Evolutionary conservation across 2,329 filamentous ascomycete species (phyloP).

Genomic region (Diplodia mutila): DNA sequence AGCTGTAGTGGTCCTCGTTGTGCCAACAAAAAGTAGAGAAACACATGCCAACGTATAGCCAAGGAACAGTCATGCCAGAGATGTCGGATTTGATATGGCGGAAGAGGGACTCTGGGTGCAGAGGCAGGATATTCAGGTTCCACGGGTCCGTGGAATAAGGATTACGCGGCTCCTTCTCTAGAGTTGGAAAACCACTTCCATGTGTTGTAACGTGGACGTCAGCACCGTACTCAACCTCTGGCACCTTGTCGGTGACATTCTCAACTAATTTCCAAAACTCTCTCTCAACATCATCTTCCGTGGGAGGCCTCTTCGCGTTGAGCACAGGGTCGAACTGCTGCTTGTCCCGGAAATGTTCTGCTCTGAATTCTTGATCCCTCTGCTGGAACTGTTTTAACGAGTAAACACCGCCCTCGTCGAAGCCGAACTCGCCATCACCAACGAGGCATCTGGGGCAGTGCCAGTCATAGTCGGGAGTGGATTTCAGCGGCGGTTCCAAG

Average conservation of each 20-base stretch:
- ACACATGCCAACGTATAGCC: slow-evolving; percentile 99
- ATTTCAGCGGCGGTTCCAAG: slow-evolving; percentile 80
- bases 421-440: slow-evolving; percentile 94
- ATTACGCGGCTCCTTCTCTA: slow-evolving; percentile 86
- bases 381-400: slow-evolving; percentile 95
- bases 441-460: slow-evolving; percentile 94
- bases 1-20: slow-evolving; percentile 97
- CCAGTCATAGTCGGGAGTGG: slow-evolving; percentile 85
- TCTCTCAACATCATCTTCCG: slow-evolving; percentile 91
- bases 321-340: slow-evolving; percentile 85
- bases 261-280: slow-evolving; percentile 97
- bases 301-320: slow-evolving; percentile 78
- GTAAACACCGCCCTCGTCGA: slow-evolving; percentile 94
- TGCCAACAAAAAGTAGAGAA: slow-evolving; percentile 99
- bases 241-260: slow-evolving; percentile 87
- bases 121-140: slow-evolving; percentile 92
- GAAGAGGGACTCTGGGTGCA: slow-evolving; percentile 90
- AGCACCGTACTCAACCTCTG: slow-evolving; percentile 93
- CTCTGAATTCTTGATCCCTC: slow-evolving; percentile 93
- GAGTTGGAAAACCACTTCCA: slow-evolving; percentile 93
- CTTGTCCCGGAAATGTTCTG: slow-evolving; percentile 87
- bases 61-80: slow-evolving; percentile 98
- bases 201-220: slow-evolving; percentile 98
- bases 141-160: slow-evolving; percentile 87
- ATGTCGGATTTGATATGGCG: slow-evolving; percentile 98